These are phyloP conservation scores for Fusarium sp. DNA, from an alignment of 2,329 filamentous ascomycete species.

Conservation along the genomic window DNA sequence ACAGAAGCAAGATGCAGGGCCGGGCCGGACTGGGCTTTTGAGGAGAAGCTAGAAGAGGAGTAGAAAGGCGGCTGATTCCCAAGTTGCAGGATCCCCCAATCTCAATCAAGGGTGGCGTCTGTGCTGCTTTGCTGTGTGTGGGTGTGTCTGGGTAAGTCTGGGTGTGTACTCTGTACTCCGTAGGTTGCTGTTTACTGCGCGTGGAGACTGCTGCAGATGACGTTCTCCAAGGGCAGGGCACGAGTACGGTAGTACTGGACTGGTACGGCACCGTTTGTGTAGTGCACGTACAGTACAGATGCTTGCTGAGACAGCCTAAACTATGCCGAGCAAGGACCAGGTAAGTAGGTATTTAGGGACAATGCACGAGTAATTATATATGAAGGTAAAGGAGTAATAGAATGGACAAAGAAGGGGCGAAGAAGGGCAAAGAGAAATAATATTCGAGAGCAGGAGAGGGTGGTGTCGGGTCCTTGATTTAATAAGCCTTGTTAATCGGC, in stretches of 20 bases:
- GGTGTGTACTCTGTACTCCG: too few species aligned
- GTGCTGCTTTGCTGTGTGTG: constrained; percentile 35
- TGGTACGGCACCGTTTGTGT: constrained; percentile 6
- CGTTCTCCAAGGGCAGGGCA: constrained; percentile 40
- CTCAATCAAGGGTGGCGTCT: constrained; percentile 41
- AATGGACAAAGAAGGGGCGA: constrained; percentile 20
- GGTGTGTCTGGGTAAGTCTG: constrained; percentile 36
- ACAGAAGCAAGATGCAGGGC: constrained; percentile 41
- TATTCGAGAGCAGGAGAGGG: not conserved
- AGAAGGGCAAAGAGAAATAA: constrained; percentile 21
- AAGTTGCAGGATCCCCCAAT: constrained; percentile 43
- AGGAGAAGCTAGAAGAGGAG: constrained; percentile 43
- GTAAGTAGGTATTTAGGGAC: not conserved
- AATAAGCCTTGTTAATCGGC: constrained; percentile 37
- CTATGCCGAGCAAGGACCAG: constrained; percentile 27
- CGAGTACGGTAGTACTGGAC: constrained; percentile 34
- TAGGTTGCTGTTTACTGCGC: constrained; percentile 32
- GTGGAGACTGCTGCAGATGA: constrained; percentile 46
- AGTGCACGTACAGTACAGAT: constrained; percentile 14
- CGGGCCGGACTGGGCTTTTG: constrained; percentile 47
- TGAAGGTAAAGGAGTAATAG: constrained; percentile 15
- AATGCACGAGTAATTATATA: constrained; percentile 6
- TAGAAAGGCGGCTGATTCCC: constrained; percentile 41
- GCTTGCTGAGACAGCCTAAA: constrained; percentile 33
- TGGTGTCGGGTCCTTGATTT: constrained; percentile 20